Percentiles rank a stretch among this genome's conserved stretches.
Evolutionary conservation across 306 rosid species (phyloP).

Genomic region (Ceratonia siliqua): DNA sequence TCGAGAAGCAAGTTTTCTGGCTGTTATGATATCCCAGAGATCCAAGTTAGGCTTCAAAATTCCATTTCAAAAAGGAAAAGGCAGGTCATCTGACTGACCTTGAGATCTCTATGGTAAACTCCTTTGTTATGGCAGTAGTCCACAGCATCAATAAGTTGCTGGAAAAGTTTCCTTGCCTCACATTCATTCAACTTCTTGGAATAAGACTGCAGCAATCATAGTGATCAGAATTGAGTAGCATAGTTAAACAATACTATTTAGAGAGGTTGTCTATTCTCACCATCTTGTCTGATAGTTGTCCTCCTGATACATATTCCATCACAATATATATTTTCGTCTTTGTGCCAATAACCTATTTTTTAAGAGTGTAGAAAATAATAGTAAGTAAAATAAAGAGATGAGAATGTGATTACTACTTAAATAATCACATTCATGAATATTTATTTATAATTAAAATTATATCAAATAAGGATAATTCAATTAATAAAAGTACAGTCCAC

Average conservation of each 20-base stretch:
- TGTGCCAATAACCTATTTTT: slow-evolving; percentile 68
- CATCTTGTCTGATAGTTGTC: slow-evolving; percentile 68
- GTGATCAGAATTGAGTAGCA: slow-evolving; percentile 21
- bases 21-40: slow-evolving; percentile 41
- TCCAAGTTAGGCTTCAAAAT: slow-evolving; percentile 21
- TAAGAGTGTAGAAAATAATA: no score
- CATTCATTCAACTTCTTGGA: slow-evolving; percentile 48
- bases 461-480: no score
- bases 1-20: slow-evolving; percentile 80
- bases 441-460: no score
- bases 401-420: no score
- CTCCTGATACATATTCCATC: slow-evolving; percentile 78
- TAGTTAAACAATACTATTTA: slow-evolving; percentile 8
- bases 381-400: no score
- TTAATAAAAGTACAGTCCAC: no score
- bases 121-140: slow-evolving; percentile 79
- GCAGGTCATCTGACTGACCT: slow-evolving; percentile 47
- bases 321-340: slow-evolving; percentile 76
- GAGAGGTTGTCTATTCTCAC: slow-evolving; percentile 45
- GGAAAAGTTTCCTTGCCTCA: slow-evolving; percentile 76
- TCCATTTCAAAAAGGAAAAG: background rate
- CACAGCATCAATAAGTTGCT: slow-evolving; percentile 77
- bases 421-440: no score
- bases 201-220: slow-evolving; percentile 45
- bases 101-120: slow-evolving; percentile 76